A percentile compares a stretch with the other conserved stretches of the same genome.
Evolutionary conservation across 805 yeast species (phyloP).

Genomic region (Nakazawaea wickerhamii): DNA sequence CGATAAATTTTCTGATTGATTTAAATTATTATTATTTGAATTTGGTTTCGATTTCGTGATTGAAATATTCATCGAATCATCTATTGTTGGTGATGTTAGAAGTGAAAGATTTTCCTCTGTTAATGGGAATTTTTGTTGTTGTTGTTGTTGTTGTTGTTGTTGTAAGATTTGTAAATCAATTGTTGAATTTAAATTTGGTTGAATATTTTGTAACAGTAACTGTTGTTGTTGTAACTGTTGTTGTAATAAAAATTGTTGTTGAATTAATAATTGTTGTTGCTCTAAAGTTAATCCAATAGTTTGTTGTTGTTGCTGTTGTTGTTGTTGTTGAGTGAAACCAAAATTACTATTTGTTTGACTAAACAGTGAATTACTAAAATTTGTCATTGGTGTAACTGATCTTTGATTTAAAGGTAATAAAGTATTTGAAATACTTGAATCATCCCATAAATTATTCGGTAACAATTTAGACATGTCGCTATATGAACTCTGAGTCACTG

Average conservation of each 20-base stretch:
- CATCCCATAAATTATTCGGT: conserved; percentile 13
- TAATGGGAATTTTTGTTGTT: conserved; percentile 18
- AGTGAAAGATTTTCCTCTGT: conserved; percentile 34
- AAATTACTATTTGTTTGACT: background rate
- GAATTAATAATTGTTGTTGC: conserved; percentile 13
- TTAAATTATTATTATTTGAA: no score
- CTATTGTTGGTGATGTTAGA: conserved; percentile 26
- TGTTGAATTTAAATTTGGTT: conserved; percentile 1
- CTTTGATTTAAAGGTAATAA: background rate
- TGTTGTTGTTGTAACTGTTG: conserved; percentile 14
- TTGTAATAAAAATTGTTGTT: conserved; percentile 13
- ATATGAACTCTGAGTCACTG: background rate
- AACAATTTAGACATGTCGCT: conserved; percentile 12
- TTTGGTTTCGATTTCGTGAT: no score
- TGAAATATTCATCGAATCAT: no score
- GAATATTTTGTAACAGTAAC: conserved; percentile 8
- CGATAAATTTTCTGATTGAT: conserved; percentile 3
- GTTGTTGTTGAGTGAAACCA: background rate
- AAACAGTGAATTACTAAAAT: background rate
- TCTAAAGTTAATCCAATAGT: conserved; percentile 10
- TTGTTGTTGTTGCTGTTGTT: conserved; percentile 4
- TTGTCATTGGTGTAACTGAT: conserved; percentile 8
- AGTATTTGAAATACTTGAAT: background rate
- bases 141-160: conserved; percentile 11
- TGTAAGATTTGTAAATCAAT: background rate